phyloP scores from a whole-genome alignment of 306 rosid species.

The Castanea crenata region DNA sequence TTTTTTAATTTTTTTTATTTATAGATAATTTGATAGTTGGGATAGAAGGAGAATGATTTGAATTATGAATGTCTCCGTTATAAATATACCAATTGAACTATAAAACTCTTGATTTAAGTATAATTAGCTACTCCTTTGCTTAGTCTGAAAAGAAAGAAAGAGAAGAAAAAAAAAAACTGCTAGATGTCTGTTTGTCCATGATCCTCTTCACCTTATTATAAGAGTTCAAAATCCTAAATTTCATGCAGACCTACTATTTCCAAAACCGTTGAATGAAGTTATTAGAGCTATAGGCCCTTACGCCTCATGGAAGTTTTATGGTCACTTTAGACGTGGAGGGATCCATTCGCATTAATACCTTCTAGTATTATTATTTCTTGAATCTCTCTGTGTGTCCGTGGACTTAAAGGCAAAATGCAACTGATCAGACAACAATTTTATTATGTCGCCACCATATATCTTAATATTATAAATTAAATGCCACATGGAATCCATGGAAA shows the following conservation, averaged over 20 bases:
- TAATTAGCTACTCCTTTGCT: neutral
- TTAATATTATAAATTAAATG: slow-evolving; percentile 19
- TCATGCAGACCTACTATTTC: slow-evolving; percentile 31
- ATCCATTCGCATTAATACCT: slow-evolving; percentile 13
- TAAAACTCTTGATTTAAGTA: no score
- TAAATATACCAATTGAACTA: no score
- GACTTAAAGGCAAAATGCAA: neutral
- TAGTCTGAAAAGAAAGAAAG: neutral
- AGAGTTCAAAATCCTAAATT: slow-evolving; percentile 23
- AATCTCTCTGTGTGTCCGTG: no score
- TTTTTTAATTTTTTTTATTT: no score
- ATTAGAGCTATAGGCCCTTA: neutral
- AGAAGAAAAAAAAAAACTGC: neutral
- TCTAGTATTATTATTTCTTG: neutral
- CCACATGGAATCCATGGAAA: slow-evolving; percentile 22
- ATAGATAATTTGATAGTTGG: no score
- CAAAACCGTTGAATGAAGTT: slow-evolving; percentile 29
- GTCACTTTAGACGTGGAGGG: slow-evolving; percentile 16
- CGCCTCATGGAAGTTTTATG: slow-evolving; percentile 8
- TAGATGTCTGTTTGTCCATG: neutral
- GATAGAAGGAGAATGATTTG: no score
- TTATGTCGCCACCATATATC: neutral
- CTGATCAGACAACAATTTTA: neutral
- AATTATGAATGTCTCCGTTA: no score
- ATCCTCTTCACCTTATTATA: slow-evolving; percentile 1